Base-by-base conservation (phyloP, 2,329 filamentous ascomycete genomes). In the Ciborinia camelliae region DNA sequence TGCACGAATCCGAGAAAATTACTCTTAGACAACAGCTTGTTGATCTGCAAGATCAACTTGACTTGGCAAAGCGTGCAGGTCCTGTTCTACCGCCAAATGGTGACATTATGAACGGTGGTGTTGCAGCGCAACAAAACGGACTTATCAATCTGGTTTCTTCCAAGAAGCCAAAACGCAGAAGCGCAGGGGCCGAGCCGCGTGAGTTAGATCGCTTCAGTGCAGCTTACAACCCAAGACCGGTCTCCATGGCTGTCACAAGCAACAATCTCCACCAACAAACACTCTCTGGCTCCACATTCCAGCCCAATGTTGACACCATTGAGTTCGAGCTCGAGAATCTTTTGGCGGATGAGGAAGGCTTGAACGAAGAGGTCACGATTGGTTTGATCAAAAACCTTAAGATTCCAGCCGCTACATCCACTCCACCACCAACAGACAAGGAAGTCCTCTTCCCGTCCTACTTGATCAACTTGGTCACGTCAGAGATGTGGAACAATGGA, bases 401-500 rank as follows among this genome's bases (percentile, higher is more conserved):
- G 84, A 98, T 99, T 68, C 95, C 95, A 26, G 88, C 89, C 14
- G 94, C 95, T 53, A 91, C 88, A 75, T 89, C 90, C 41, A 94
- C 86, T 62, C 93, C 94, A 26, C 90, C 93, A 62, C 94, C 95
- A 14, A 97, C 92, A 23, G 95, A 99, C 79, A 99, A 99, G 81
- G 95, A 99, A 77, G 94, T 99, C 28, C 84, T 99, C 61, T 99
- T 99, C 88, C 95, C 95, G 41, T 94, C 95, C 12, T 99, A 98
- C 77, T 88, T 99, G 72, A 99, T 99, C 82, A 99, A 99, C 78
- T 84, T 99, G 67, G 95, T 99, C 69, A 99, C 95, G 15, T 98
- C 93, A 20, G 95, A 99, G 81, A 99, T 99, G 95, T 99, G 95
- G 95, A 99, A 99, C 82, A 99, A 99, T 73, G 95, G 95, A 54